Base-by-base conservation (phyloP, 805 yeast species). In the Hanseniaspora mollemarum region DNA sequence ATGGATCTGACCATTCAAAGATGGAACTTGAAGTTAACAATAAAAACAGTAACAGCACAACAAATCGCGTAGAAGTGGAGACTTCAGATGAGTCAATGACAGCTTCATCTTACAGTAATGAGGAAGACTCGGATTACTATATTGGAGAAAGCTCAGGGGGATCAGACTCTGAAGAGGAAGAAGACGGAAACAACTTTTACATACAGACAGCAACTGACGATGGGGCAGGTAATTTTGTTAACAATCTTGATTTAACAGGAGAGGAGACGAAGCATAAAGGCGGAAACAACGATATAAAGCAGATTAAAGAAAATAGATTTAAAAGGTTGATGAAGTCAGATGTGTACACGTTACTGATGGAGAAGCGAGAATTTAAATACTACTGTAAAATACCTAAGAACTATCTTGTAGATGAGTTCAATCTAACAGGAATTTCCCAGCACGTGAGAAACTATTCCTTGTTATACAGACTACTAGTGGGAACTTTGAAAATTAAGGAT, bases 351-450 rank as follows among this genome's bases (percentile, higher is more conserved):
- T 51, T 83, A 80, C 53, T 79, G 87, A 41, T 87, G 95, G 95
- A 81, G 40, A 48, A 48, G 26, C 29, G 51, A n/a, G 51, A 48
- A 18, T 48, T 48, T 31, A 48, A 92, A 62, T 90, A 81, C 64
- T 87, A 87, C 65, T 94, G 88, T 40, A 94, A 88, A 58, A 95
- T 92, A 5, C 75, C 87, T 1, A 87, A 84, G 43, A 96, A 87
- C 45, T 92, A 87, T 65, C 86, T 92, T 54, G 96, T 88, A 59
- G 98, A 92, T 66, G 97, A 92, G 58, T 92, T 92, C 73, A 92
- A 92, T 63, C 73, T 92, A 60, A 88, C 97, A 1, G 96, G 97
- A 1, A 72, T 92, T 48, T 74, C 83, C 29, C 75, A 81, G 56
- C 78, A 84, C 53, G 95, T 92, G 9, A 95, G 96, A 3, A 85